Conservation (phyloP, 495 filamentous ascomycete genomes). For the Paragyromitra xinjiangensis region DNA sequence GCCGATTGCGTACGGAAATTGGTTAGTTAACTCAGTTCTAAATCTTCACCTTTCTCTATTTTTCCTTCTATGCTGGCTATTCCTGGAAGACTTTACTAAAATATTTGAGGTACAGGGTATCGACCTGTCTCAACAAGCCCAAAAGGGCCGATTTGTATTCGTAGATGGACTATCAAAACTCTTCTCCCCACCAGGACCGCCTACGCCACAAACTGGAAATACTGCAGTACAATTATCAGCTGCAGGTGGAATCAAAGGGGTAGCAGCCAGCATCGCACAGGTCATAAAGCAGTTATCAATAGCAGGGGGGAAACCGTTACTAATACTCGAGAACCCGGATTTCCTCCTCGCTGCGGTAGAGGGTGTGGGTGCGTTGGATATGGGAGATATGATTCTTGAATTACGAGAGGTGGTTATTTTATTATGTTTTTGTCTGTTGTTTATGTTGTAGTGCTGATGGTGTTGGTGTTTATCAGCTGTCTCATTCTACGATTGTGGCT, state of each 20-base stretch:
- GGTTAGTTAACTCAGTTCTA: constrained; percentile 16
- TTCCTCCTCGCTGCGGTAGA: constrained; percentile 63
- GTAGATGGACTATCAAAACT: constrained; percentile 75
- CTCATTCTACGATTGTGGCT: constrained; percentile 71
- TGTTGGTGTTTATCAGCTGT: constrained; percentile 57
- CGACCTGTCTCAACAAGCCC: constrained; percentile 70
- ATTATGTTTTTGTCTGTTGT: not conserved
- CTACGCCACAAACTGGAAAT: not conserved
- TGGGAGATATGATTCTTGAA: constrained; percentile 62
- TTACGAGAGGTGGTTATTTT: constrained; percentile 65
- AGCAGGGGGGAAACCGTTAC: constrained; percentile 58
- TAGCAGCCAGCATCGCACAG: constrained; percentile 10
- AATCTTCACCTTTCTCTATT: too few species aligned
- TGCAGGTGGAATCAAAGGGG: not conserved
- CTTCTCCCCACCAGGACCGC: constrained; percentile 58
- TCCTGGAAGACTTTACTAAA: not conserved
- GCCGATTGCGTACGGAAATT: constrained; percentile 46
- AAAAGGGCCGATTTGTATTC: constrained; percentile 70
- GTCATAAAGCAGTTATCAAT: constrained; percentile 58
- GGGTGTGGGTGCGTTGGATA: constrained; percentile 57
- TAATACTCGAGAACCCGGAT: constrained; percentile 68
- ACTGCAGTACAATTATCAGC: not conserved
- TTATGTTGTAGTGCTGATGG: not conserved
- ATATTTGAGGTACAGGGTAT: constrained; percentile 65
- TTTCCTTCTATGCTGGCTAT: not conserved